A percentile compares a stretch with the other conserved stretches of the same genome.
Conservation (phyloP, 805 yeast genomes). For the Priceomyces medius region DNA sequence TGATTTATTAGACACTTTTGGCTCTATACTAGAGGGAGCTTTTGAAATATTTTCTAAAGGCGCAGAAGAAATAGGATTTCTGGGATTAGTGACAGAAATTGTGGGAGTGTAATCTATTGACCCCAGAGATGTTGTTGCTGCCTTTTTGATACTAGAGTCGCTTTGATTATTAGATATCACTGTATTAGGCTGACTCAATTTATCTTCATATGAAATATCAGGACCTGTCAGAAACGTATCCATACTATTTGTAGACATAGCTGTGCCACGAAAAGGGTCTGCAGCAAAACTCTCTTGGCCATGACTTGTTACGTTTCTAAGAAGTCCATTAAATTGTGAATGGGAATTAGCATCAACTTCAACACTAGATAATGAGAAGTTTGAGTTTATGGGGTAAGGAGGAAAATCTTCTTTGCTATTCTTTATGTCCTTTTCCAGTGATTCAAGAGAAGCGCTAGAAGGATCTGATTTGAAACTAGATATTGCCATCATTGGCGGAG, state of each 20-base stretch:
- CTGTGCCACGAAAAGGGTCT: not conserved
- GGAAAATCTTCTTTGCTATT: not conserved
- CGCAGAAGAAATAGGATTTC: slow-evolving; percentile 14
- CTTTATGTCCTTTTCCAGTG: not conserved
- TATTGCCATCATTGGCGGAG: not conserved
- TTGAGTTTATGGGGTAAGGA: not conserved
- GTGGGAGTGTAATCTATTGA: not conserved
- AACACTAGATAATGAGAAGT: not conserved
- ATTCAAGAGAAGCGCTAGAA: not conserved
- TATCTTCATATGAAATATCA: no score
- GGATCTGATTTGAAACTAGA: not conserved
- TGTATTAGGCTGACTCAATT: not conserved
- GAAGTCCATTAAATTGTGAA: not conserved
- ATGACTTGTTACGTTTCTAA: not conserved
- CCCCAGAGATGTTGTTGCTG: not conserved
- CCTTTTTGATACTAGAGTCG: not conserved
- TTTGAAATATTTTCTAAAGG: slow-evolving; percentile 10
- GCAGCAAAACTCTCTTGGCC: not conserved
- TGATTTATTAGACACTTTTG: slow-evolving; percentile 3
- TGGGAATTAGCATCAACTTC: not conserved
- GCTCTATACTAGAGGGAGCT: slow-evolving; percentile 3
- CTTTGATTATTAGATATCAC: not conserved
- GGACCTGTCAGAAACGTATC: slow-evolving; percentile 2
- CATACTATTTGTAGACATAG: not conserved
- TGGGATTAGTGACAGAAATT: not conserved